A percentile compares a stretch with the other conserved stretches of the same genome.
Conservation (phyloP, 192 early-diverging fungal genomes). For the Gryganskiella cystojenkinii region DNA sequence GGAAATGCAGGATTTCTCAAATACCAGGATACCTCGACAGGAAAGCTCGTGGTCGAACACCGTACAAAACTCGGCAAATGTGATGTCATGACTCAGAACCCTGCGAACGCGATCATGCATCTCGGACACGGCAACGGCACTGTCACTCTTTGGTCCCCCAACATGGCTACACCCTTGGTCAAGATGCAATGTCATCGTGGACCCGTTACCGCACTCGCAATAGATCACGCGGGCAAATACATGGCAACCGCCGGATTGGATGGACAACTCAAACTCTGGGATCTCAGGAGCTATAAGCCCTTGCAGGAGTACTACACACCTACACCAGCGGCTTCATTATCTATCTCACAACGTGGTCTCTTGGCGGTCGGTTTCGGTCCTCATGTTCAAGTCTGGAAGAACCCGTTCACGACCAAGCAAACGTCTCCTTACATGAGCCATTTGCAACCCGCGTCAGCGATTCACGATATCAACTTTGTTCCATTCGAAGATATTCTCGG, state of each 20-base stretch:
- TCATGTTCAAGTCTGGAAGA: conserved; percentile 91
- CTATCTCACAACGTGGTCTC: conserved; percentile 87
- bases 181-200: conserved; percentile 95
- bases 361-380: conserved; percentile 86
- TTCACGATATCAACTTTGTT: conserved; percentile 77
- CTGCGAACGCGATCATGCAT: conserved; percentile 90
- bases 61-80: conserved; percentile 82
- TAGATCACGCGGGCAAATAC: conserved; percentile 80
- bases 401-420: conserved; percentile 79
- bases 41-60: conserved; percentile 81
- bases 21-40: conserved; percentile 96
- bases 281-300: conserved; percentile 84
- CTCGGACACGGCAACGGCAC: conserved; percentile 92
- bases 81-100: conserved; percentile 90
- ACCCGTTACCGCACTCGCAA: conserved; percentile 85
- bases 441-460: conserved; percentile 61
- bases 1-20: conserved; percentile 84
- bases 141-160: conserved; percentile 93
- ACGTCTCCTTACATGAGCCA: conserved; percentile 91
- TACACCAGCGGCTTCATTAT: conserved; percentile 80
- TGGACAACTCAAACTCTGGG: conserved; percentile 92
- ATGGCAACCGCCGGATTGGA: conserved; percentile 95
- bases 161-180: conserved; percentile 83
- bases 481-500: conserved; percentile 98
- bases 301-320: conserved; percentile 86